A percentile compares a stretch with the other conserved stretches of the same genome.
Conservation (phyloP, 192 early-diverging fungal species). For the Phycomyces nitens region DNA sequence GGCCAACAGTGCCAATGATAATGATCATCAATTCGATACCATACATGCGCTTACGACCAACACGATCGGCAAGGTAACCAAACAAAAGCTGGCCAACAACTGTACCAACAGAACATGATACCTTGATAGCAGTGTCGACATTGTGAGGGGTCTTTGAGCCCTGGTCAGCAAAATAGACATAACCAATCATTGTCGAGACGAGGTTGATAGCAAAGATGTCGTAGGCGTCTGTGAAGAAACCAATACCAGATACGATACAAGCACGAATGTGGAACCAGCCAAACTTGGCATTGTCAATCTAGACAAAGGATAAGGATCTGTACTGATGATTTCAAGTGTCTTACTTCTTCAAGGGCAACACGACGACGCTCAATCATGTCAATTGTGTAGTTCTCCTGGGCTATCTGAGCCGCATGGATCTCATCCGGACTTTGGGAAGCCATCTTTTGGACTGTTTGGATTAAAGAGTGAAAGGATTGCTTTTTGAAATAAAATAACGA, state of each 20-base stretch:
- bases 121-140: conserved; percentile 85
- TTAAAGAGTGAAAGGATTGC: too few species aligned
- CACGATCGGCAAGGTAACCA: conserved; percentile 77
- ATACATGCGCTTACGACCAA: conserved; percentile 89
- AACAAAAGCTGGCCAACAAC: conserved; percentile 89
- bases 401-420: not conserved
- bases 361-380: conserved; percentile 15
- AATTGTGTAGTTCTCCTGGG: conserved; percentile 6
- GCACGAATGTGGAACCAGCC: conserved; percentile 75
- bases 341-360: conserved; percentile 26
- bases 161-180: conserved; percentile 52
- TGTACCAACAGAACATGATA: conserved; percentile 83
- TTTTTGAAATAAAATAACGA: too few species aligned
- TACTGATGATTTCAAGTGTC: too few species aligned
- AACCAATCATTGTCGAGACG: conserved; percentile 80
- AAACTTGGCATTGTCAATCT: conserved; percentile 75
- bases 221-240: conserved; percentile 92
- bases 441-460: too few species aligned
- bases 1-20: conserved; percentile 82
- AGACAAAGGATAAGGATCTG: conserved; percentile 1
- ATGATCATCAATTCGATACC: conserved; percentile 90
- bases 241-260: conserved; percentile 69
- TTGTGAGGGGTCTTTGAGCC: conserved; percentile 52
- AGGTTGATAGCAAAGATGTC: conserved; percentile 93
- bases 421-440: not conserved